These are phyloP conservation scores for Penicillium sumatraense DNA, from an alignment of 2,329 filamentous ascomycete species.

Conservation along the genomic window DNA sequence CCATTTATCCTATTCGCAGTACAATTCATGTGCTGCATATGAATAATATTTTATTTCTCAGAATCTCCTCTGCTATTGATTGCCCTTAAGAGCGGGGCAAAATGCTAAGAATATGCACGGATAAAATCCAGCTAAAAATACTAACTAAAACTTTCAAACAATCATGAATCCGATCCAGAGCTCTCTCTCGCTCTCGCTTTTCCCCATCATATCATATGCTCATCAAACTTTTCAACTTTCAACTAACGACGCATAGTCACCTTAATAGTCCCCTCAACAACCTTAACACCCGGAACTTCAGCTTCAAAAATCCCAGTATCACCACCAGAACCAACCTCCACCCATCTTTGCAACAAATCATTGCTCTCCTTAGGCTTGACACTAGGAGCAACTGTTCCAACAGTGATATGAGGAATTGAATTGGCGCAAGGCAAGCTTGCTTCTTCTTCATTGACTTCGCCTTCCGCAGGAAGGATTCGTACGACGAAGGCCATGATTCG, in stretches of 20 bases:
- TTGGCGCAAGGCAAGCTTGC: slow-evolving; percentile 73
- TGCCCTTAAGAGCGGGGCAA: too few species aligned
- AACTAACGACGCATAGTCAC: background rate
- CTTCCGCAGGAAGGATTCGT: slow-evolving; percentile 57
- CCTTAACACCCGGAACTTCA: slow-evolving; percentile 58
- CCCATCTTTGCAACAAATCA: slow-evolving; percentile 75
- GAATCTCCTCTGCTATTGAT: too few species aligned
- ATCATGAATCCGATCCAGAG: too few species aligned
- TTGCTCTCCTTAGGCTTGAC: slow-evolving; percentile 97
- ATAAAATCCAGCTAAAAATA: too few species aligned
- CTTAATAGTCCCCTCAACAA: slow-evolving; percentile 28
- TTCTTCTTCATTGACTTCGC: slow-evolving; percentile 40
- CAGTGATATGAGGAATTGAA: slow-evolving; percentile 80
- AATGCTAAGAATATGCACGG: too few species aligned
- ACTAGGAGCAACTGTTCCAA: slow-evolving; percentile 74
- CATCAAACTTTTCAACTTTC: background rate
- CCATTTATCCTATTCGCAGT: too few species aligned
- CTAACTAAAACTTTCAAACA: too few species aligned
- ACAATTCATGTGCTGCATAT: too few species aligned
- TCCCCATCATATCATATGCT: too few species aligned
- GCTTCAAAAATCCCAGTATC: slow-evolving; percentile 60
- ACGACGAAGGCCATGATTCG: slow-evolving; percentile 92
- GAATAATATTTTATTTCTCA: too few species aligned
- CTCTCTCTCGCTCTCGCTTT: too few species aligned
- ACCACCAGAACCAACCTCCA: slow-evolving; percentile 60